Evolutionary conservation across 2,329 filamentous ascomycete genomes (phyloP), one percentile per base, ranked within the genome.

Genomic region (Colletotrichum tanaceti): DNA sequence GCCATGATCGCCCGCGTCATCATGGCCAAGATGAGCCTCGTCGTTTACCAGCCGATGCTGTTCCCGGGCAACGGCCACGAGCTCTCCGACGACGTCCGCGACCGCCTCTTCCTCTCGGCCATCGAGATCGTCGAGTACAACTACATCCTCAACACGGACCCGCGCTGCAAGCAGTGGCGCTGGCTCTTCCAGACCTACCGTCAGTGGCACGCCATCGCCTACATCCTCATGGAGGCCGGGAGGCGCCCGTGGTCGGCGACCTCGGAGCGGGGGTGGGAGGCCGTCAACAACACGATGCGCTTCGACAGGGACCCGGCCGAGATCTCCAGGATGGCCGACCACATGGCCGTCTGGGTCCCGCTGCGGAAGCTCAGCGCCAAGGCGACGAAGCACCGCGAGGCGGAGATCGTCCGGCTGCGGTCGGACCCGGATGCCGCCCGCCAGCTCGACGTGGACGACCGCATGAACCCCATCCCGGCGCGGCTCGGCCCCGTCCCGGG

Each of bases 21-120:
- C 70, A 87, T 94, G 79, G 89, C 90, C 60, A 95, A 94, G 78
- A 89, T 94, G 82, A 93, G 90, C 81, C 84, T 96, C 43, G 86
- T 94, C 68, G 86, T 93, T 2, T 92, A 95, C 74, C 90, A 95
- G 73, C 91, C 92, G 0, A 85, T 91, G 73, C 88, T 91, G 39
- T 86, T 89, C 59, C 84, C 85, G 41, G 86, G 88, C 32, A 83
- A 85, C 11, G 84, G 83, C n/a, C 78, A 82, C 10, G 84, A 83
- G 32, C 81, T 91, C 9, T 86, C 88, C 0, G 84, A 87, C 58
- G 89, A 90, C 55, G 87, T 88, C 10, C 87, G 89, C 65, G 87
- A 93, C 70, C 89, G 89, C 65, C 82, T 94, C 1, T 92, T 93
- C 75, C 80, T 90, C 28, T 91, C 90, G 0, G 89, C 91, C 2